phyloP scores from a whole-genome alignment of 208 protist genomes.

The Novymonas esmeraldas region DNA sequence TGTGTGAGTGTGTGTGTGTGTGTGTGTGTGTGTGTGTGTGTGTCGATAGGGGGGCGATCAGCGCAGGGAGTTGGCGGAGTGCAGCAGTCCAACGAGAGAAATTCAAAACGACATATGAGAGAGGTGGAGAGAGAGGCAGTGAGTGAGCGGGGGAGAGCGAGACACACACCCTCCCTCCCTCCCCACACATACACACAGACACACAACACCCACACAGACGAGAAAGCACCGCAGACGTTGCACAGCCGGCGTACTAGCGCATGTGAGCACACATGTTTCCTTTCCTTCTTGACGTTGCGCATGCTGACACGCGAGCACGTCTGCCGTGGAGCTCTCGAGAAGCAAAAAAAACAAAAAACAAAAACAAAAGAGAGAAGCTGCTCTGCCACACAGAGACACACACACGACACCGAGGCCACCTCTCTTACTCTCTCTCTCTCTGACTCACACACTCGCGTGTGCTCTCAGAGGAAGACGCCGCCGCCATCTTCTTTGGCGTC shows the following conservation, averaged over 20 bases:
- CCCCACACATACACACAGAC: not conserved
- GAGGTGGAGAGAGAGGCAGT: not conserved
- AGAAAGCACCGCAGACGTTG: too few species aligned
- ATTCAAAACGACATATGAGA: too few species aligned
- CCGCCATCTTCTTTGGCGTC: not conserved
- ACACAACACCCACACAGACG: not conserved
- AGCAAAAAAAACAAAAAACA: too few species aligned
- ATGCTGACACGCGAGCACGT: too few species aligned
- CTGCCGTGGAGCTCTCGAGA: too few species aligned
- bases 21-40: not conserved
- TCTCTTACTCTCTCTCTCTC: not conserved
- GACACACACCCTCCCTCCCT: not conserved
- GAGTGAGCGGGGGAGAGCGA: not conserved
- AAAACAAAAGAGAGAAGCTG: too few species aligned
- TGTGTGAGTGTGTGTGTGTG: too few species aligned
- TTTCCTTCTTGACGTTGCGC: too few species aligned
- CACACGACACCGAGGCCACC: not conserved
- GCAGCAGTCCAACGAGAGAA: too few species aligned
- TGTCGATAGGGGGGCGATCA: not conserved
- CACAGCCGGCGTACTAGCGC: too few species aligned
- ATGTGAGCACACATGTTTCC: too few species aligned
- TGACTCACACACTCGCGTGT: not conserved
- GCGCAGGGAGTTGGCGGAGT: too few species aligned
- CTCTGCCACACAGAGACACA: not conserved
- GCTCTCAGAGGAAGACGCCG: not conserved